A percentile compares a stretch with the other conserved stretches of the same genome.
phyloP scores from a whole-genome alignment of 306 rosid genomes.

The Rubus parviflorus region DNA sequence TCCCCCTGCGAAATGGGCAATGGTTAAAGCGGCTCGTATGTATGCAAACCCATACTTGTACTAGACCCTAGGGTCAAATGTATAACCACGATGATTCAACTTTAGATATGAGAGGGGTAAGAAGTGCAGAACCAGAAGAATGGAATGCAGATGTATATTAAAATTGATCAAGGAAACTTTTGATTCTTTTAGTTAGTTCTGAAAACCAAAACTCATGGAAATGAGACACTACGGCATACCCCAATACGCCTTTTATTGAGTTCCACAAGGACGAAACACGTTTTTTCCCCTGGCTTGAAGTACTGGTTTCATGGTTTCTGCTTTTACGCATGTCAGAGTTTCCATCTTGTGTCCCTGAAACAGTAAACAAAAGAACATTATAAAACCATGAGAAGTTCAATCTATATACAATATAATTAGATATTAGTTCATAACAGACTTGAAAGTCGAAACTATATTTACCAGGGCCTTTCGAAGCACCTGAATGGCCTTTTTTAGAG shows the following conservation, averaged over 20 bases:
- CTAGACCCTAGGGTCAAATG: too few species aligned
- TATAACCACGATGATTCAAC: slow-evolving; percentile 8
- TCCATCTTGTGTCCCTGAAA: slow-evolving; percentile 44
- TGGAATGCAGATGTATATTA: neutral
- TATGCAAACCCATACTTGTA: neutral
- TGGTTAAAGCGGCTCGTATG: slow-evolving; percentile 5
- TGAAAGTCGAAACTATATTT: slow-evolving; percentile 14
- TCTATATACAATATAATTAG: neutral
- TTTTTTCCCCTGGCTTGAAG: slow-evolving; percentile 36
- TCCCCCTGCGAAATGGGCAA: slow-evolving; percentile 47
- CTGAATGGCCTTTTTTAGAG: slow-evolving; percentile 37
- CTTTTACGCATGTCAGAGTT: slow-evolving; percentile 29
- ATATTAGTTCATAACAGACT: neutral
- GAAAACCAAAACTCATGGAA: neutral
- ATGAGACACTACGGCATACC: slow-evolving; percentile 48
- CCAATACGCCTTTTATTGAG: slow-evolving; percentile 56
- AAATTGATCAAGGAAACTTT: neutral
- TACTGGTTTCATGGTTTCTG: slow-evolving; percentile 27
- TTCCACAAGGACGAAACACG: slow-evolving; percentile 48
- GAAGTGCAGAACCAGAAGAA: neutral
- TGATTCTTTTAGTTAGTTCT: neutral
- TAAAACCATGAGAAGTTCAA: slow-evolving; percentile 10
- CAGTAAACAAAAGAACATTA: slow-evolving; percentile 2
- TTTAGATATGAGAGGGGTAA: neutral
- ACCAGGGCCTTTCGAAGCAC: slow-evolving; percentile 42